Evolutionary conservation across 176 grass and related monocot species (phyloP).

Genomic region (Metroxylon sagu): DNA sequence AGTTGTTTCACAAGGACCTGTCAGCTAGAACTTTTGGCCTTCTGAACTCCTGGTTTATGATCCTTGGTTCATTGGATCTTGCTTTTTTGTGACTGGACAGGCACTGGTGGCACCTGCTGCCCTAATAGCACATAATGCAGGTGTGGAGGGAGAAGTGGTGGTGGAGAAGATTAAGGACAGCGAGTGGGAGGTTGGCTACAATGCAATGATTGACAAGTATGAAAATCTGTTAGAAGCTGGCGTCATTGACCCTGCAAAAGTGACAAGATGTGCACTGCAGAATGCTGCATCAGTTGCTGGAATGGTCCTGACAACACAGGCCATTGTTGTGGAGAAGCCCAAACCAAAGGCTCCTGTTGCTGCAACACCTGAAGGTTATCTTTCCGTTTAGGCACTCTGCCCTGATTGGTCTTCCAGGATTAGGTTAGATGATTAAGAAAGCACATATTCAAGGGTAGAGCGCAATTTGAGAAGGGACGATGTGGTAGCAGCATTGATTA

Average conservation of each 20-base stretch:
- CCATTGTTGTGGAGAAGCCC: conserved; percentile 54
- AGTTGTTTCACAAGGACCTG: too few species aligned
- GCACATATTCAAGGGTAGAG: background rate
- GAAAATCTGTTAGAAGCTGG: conserved; percentile 49
- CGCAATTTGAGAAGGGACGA: background rate
- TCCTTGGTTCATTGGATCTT: too few species aligned
- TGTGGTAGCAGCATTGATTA: conserved; percentile 12
- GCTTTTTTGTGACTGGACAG: background rate
- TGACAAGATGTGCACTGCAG: conserved; percentile 46
- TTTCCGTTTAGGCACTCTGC: too few species aligned
- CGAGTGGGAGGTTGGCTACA: conserved; percentile 45
- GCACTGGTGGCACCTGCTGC: conserved; percentile 41
- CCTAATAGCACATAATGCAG: conserved; percentile 48
- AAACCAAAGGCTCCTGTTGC: conserved; percentile 32
- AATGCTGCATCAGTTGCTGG: conserved; percentile 52
- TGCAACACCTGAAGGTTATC: background rate
- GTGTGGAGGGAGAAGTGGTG: conserved; percentile 51
- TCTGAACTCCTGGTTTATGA: too few species aligned
- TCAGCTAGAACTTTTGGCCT: too few species aligned
- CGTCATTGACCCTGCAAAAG: conserved; percentile 55
- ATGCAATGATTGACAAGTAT: conserved; percentile 40
- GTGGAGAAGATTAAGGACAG: conserved; percentile 49
- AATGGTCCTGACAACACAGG: conserved; percentile 57
- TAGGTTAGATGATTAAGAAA: background rate
- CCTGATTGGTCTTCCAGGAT: too few species aligned